These are phyloP conservation scores for Epichloe brachyelytri DNA, from an alignment of 2,329 filamentous ascomycete genomes.

Conservation along the genomic window DNA sequence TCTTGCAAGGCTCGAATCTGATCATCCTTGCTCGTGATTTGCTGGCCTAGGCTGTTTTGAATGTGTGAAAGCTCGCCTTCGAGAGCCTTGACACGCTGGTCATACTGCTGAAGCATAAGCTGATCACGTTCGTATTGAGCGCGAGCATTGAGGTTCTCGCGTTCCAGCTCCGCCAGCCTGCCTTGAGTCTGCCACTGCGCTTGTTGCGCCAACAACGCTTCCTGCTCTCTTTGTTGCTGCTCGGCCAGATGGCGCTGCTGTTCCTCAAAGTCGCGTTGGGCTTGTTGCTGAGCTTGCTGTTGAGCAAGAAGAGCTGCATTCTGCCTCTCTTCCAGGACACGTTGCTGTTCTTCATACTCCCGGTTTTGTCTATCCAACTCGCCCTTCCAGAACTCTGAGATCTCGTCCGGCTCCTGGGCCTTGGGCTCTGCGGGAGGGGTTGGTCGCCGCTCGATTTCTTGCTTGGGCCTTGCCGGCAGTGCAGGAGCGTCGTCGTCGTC, in stretches of 20 bases:
- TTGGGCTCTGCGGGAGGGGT: slow-evolving; percentile 56
- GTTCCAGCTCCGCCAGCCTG: slow-evolving; percentile 86
- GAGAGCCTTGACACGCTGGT: slow-evolving; percentile 82
- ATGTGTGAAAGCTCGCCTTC: slow-evolving; percentile 78
- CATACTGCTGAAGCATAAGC: slow-evolving; percentile 92
- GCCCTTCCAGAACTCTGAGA: slow-evolving; percentile 95
- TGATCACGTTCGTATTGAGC: slow-evolving; percentile 97
- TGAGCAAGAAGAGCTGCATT: slow-evolving; percentile 70
- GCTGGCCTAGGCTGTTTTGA: slow-evolving; percentile 71
- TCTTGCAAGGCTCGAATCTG: slow-evolving; percentile 88
- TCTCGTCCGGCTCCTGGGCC: slow-evolving; percentile 77
- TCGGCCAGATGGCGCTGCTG: slow-evolving; percentile 80
- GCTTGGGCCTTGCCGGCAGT: slow-evolving; percentile 68
- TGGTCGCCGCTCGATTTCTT: slow-evolving; percentile 54
- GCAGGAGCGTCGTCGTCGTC: slow-evolving; percentile 78
- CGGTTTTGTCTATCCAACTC: slow-evolving; percentile 84
- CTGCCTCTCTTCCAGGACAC: slow-evolving; percentile 75
- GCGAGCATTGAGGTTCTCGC: slow-evolving; percentile 84
- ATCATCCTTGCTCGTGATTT: slow-evolving; percentile 81
- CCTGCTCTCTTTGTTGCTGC: slow-evolving; percentile 81
- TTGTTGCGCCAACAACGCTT: slow-evolving; percentile 79
- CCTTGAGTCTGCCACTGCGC: slow-evolving; percentile 90
- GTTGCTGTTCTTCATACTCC: slow-evolving; percentile 90
- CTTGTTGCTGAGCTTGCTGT: slow-evolving; percentile 69
- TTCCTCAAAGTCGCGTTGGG: slow-evolving; percentile 91